Base-by-base conservation (phyloP, 352 stramenopile species). In the Saprolegnia diclina region DNA sequence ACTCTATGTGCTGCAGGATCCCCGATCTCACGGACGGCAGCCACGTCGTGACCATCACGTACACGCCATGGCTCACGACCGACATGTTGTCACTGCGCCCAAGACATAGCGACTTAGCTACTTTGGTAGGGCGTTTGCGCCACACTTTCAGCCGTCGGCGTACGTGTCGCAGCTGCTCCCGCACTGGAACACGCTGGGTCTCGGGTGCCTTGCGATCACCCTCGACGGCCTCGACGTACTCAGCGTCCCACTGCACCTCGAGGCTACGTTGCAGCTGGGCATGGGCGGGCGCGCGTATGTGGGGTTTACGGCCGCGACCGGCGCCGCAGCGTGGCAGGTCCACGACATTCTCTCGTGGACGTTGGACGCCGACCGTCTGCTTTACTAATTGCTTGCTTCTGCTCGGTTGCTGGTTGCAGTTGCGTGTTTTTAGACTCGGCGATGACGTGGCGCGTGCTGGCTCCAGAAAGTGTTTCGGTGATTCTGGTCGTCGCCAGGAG, bases 241-340 rank as follows among this genome's bases (percentile, higher is more conserved):
- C 18, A 83, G 77, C 11, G 88, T 97, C 14, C 89, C 90, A 24
- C 59, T 98, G 21, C 90, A 96, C 55, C 67, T 98, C 11, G 88
- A 93, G 48, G 72, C 76, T 24, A 89, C 79, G 5, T 64, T 98
- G 42, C 75, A 87, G 55, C 78, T 98, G 10, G 67, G 81, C 53
- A 78, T 85, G 50, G 91, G 96, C 50, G 83, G 83, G 11, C 82
- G 91, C 1, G 87, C 89, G 4, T 97, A 80, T 76, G 88, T 98
- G 0, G 94, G 94, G n/a, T 97, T 98, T 71, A 97, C 94, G 0
- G 89, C 87, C 1, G 80, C 89, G 32, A 98, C 94, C 0, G 90
- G 90, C 5, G 77, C 72, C 53, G 76, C 74, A 0, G 84, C 87
- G 29, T 98, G 84, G 79, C 92, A 98, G 77, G 81, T 80, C 4